phyloP scores from a whole-genome alignment of 1,284 basidiomycete species.

The Polyporus tsugae region DNA sequence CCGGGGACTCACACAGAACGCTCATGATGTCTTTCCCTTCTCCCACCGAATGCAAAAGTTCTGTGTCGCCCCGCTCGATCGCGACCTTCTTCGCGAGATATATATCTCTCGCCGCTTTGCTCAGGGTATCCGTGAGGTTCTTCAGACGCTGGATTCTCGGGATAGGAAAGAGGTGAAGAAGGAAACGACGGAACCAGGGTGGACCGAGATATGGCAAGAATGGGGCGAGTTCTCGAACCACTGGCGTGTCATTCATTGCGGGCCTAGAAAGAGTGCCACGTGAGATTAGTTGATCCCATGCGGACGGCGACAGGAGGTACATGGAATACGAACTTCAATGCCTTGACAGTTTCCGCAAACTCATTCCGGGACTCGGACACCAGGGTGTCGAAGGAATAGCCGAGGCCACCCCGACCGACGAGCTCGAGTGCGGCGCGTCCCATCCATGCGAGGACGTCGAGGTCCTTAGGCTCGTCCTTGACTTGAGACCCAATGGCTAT shows the following conservation, averaged over 20 bases:
- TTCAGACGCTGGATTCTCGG: slow-evolving; percentile 6
- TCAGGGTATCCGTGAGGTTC: slow-evolving; percentile 45
- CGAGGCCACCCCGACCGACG: slow-evolving; percentile 43
- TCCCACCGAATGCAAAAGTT: slow-evolving; percentile 32
- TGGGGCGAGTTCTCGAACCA: not conserved
- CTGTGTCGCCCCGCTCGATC: slow-evolving; percentile 48
- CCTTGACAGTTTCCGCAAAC: slow-evolving; percentile 31
- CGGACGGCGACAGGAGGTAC: no score
- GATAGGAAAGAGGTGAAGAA: slow-evolving; percentile 10
- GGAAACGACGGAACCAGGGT: slow-evolving; percentile 3
- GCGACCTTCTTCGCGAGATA: slow-evolving; percentile 50
- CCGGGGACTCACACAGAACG: slow-evolving; percentile 4
- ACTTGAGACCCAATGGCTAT: slow-evolving; percentile 24
- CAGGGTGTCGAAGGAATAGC: slow-evolving; percentile 50
- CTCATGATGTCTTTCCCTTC: slow-evolving; percentile 42
- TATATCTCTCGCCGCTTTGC: slow-evolving; percentile 45
- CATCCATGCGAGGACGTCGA: slow-evolving; percentile 49
- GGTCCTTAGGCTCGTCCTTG: slow-evolving; percentile 32
- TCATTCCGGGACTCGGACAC: slow-evolving; percentile 35
- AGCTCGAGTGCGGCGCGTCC: slow-evolving; percentile 44
- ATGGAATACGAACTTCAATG: not conserved
- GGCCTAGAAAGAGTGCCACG: not conserved
- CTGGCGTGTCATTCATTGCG: not conserved
- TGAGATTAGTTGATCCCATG: not conserved
- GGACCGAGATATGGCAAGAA: slow-evolving; percentile 2